Evolutionary conservation across 2,329 filamentous ascomycete species (phyloP).

Genomic region (Colletotrichum godetiae): DNA sequence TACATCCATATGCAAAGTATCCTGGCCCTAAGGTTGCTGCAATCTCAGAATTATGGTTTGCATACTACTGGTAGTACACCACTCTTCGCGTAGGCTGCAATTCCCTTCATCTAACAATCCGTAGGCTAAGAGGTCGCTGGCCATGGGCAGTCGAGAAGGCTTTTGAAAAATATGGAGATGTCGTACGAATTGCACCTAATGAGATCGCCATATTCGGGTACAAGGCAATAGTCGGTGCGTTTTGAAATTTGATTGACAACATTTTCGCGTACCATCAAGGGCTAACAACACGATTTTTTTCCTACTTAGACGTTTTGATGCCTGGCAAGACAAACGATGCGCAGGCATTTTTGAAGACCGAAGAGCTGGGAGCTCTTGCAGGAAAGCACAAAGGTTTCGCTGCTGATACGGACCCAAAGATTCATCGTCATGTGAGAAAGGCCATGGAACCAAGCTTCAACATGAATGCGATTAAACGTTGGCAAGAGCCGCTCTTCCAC

Average conservation of each 20-base stretch:
- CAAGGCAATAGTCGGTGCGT: neutral
- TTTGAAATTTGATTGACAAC: too few relatives aligned
- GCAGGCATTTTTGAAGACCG: neutral
- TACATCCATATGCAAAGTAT: neutral
- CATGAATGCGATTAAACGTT: neutral
- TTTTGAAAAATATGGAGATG: neutral
- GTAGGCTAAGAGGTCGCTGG: neutral
- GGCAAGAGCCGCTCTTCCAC: neutral
- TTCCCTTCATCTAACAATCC: neutral
- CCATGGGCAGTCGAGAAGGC: neutral
- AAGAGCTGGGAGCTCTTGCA: neutral
- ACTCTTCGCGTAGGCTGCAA: neutral
- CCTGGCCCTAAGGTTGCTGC: neutral
- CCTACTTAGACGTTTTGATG: neutral
- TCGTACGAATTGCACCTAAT: neutral
- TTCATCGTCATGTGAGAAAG: neutral
- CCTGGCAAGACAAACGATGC: neutral
- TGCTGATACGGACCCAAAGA: neutral
- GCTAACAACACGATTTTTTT: neutral
- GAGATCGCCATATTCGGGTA: neutral
- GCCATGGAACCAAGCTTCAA: neutral
- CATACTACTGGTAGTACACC: neutral
- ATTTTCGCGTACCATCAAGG: too few relatives aligned
- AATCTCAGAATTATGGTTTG: neutral
- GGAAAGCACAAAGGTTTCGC: neutral